Evolutionary conservation across 2,329 filamentous ascomycete genomes (phyloP).

Genomic region (Pseudocercospora fuligena): DNA sequence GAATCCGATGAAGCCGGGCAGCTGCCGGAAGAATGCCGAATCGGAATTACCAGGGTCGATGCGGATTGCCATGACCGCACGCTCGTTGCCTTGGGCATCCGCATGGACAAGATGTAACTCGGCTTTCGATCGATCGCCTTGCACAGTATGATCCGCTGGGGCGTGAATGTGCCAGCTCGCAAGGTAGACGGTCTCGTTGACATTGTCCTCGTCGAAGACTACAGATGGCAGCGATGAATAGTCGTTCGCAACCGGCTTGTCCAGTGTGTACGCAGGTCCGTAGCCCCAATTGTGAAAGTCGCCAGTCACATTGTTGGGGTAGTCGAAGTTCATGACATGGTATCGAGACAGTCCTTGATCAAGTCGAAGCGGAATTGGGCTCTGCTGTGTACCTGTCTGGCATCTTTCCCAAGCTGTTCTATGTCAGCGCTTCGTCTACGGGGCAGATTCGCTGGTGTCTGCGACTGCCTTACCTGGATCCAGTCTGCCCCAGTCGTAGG

Average conservation of each 20-base stretch:
- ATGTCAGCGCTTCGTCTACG: not conserved
- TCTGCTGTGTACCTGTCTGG: conserved; percentile 57
- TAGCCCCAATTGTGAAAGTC: conserved; percentile 57
- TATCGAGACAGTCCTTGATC: conserved; percentile 47
- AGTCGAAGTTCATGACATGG: conserved; percentile 51
- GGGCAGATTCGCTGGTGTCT: conserved; percentile 15
- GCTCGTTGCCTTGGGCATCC: conserved; percentile 48
- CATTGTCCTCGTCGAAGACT: conserved; percentile 51
- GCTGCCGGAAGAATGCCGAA: conserved; percentile 49
- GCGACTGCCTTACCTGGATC: conserved; percentile 19
- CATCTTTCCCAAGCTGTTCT: conserved; percentile 49
- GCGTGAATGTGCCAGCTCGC: conserved; percentile 59
- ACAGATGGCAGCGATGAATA: conserved; percentile 49
- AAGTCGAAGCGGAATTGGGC: conserved; percentile 53
- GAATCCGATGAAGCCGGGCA: conserved; percentile 41
- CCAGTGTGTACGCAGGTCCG: conserved; percentile 52
- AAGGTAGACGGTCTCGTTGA: conserved; percentile 54
- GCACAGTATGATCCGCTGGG: conserved; percentile 56
- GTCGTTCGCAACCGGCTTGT: conserved; percentile 40
- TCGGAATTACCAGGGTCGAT: conserved; percentile 50
- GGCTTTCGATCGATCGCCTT: conserved; percentile 49
- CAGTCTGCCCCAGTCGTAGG: conserved; percentile 30
- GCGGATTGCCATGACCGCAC: conserved; percentile 53
- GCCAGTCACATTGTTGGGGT: conserved; percentile 44
- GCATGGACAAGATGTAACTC: conserved; percentile 59